Conservation (phyloP, 1,139 yeast genomes). For the Nematodospora anomalae region DNA sequence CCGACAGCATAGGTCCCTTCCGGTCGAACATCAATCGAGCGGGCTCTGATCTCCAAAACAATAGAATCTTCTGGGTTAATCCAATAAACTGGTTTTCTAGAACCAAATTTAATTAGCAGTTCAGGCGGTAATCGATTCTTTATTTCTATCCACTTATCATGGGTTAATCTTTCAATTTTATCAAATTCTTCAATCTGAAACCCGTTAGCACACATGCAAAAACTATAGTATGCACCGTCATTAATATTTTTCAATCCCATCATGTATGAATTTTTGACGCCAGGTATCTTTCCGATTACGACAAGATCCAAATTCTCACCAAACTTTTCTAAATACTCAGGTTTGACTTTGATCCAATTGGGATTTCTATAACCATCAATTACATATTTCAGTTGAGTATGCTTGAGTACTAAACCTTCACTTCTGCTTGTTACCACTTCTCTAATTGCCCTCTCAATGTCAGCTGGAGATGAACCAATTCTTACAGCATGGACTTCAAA, state of each 20-base stretch:
- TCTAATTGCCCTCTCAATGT: constrained; percentile 56
- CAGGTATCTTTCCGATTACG: constrained; percentile 76
- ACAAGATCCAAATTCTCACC: constrained; percentile 84
- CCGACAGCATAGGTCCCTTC: constrained; percentile 59
- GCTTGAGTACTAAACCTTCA: constrained; percentile 83
- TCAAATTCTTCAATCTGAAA: constrained; percentile 63
- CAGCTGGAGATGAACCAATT: constrained; percentile 46
- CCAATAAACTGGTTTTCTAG: constrained; percentile 69
- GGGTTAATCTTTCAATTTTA: constrained; percentile 56
- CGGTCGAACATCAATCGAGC: constrained; percentile 59
- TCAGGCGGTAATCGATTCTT: constrained; percentile 39
- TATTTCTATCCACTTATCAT: constrained; percentile 58
- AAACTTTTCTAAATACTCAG: constrained; percentile 82
- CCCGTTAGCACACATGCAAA: constrained; percentile 86
- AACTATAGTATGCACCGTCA: constrained; percentile 46
- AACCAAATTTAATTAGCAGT: constrained; percentile 56
- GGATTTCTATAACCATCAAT: constrained; percentile 62
- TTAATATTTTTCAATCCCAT: constrained; percentile 60
- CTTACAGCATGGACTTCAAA: constrained; percentile 56
- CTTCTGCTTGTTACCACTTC: constrained; percentile 62
- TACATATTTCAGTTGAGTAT: constrained; percentile 56
- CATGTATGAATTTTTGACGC: constrained; percentile 70
- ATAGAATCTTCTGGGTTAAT: constrained; percentile 75
- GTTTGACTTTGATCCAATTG: constrained; percentile 85
- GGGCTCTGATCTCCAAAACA: constrained; percentile 82